Conservation (phyloP, 2,329 filamentous ascomycete species). For the Metarhizium humberi region DNA sequence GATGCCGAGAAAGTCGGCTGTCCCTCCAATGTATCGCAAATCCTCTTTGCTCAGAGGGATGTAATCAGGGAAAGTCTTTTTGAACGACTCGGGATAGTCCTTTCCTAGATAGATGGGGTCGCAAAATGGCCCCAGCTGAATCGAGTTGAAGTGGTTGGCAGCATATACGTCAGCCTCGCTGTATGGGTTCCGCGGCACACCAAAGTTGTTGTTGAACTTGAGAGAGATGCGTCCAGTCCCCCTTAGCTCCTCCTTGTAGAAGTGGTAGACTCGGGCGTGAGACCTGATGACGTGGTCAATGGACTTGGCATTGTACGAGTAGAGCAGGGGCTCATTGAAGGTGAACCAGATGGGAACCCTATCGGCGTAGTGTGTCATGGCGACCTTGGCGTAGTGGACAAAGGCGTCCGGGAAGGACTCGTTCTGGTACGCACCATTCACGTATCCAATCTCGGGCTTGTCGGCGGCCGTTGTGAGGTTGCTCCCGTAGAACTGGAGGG, state of each 20-base stretch:
- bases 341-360: constrained; percentile 43
- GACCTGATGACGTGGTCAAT: constrained; percentile 34
- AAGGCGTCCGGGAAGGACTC: constrained; percentile 39
- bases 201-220: constrained; percentile 42
- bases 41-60: constrained; percentile 37
- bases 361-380: constrained; percentile 40
- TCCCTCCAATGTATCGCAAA: constrained; percentile 38
- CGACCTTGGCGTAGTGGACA: constrained; percentile 42
- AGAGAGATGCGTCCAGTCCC: constrained; percentile 39
- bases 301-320: constrained; percentile 27
- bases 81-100: constrained; percentile 39
- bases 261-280: constrained; percentile 40
- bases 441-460: constrained; percentile 24
- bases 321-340: constrained; percentile 41
- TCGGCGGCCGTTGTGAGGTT: constrained; percentile 17
- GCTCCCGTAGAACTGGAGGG: constrained; percentile 30
- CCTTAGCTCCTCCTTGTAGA: constrained; percentile 44
- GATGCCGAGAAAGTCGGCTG: constrained; percentile 46
- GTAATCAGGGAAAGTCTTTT: constrained; percentile 34
- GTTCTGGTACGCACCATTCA: constrained; percentile 34
- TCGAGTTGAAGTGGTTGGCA: constrained; percentile 35
- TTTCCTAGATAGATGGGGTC: constrained; percentile 42
- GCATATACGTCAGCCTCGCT: constrained; percentile 33
- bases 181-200: constrained; percentile 31
- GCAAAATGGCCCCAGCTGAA: constrained; percentile 39